A percentile compares a stretch with the other conserved stretches of the same genome.
Evolutionary conservation across 345 rosid species (phyloP).

Genomic region (Populus davidiana): DNA sequence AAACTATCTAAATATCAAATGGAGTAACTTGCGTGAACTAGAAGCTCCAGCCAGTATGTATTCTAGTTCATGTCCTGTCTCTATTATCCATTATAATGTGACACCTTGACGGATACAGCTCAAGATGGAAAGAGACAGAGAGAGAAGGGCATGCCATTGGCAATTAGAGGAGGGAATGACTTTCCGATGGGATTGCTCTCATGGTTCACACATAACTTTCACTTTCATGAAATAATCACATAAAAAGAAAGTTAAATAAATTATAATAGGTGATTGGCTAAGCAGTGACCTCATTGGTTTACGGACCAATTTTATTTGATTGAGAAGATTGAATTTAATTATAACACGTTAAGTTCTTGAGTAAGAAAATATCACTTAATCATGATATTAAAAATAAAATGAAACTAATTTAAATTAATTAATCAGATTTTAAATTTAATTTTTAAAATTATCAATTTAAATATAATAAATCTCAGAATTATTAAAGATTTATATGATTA

Average conservation of each 20-base stretch:
- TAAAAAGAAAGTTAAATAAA: neutral
- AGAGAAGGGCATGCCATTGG: constrained; percentile 1
- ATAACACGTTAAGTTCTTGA: too few relatives aligned
- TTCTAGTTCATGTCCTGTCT: neutral
- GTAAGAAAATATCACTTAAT: too few relatives aligned
- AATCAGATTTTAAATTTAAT: fast-evolving
- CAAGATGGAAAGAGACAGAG: constrained; percentile 3
- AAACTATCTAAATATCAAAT: neutral
- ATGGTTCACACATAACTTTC: neutral
- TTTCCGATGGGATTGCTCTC: neutral
- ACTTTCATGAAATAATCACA: neutral
- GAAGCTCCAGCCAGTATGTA: neutral
- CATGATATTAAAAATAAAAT: too few relatives aligned
- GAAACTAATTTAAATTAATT: too few relatives aligned
- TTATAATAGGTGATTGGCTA: constrained; percentile 6
- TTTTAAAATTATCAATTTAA: fast-evolving
- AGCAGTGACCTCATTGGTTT: constrained; percentile 23
- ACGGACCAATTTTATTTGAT: neutral
- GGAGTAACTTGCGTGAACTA: neutral
- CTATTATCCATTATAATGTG: neutral
- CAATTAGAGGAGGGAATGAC: constrained; percentile 3
- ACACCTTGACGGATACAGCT: constrained; percentile 20
- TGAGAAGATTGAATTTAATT: too few relatives aligned
- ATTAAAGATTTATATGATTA: fast-evolving
- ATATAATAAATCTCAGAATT: fast-evolving